phyloP scores from a whole-genome alignment of 805 yeast species.

The Hanseniaspora valbyensis region DNA sequence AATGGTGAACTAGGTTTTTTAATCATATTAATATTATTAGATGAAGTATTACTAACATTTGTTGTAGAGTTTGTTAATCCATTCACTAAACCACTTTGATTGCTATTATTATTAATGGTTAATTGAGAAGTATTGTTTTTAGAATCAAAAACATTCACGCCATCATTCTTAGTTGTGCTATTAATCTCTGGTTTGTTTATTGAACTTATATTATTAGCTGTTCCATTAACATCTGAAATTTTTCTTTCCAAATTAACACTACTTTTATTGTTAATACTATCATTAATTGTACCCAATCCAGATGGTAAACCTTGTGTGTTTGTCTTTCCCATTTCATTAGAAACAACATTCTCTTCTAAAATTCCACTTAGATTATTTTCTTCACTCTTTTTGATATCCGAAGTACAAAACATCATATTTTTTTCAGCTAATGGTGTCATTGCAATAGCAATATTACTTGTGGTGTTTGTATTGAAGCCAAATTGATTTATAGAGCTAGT shows the following conservation, averaged over 20 bases:
- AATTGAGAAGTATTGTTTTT: not conserved
- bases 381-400: constrained; percentile 2
- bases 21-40: not conserved
- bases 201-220: not conserved
- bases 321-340: not conserved
- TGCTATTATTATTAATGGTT: not conserved
- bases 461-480: constrained; percentile 48
- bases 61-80: not conserved
- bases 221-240: not conserved
- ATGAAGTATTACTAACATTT: not conserved
- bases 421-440: constrained; percentile 77
- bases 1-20: not conserved
- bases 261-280: too few species aligned
- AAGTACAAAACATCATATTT: constrained; percentile 15
- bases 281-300: constrained; percentile 5
- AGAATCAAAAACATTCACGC: constrained; percentile 2
- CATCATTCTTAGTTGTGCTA: not conserved
- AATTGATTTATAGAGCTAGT: constrained; percentile 50
- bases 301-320: constrained; percentile 10
- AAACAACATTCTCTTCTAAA: not conserved
- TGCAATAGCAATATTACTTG: constrained; percentile 43
- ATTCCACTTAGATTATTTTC: constrained; percentile 5
- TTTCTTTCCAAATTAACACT: not conserved
- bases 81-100: too few species aligned
- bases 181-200: constrained; percentile 4